Conservation (phyloP, 352 stramenopile species). For the Globisporangium spinosum region DNA sequence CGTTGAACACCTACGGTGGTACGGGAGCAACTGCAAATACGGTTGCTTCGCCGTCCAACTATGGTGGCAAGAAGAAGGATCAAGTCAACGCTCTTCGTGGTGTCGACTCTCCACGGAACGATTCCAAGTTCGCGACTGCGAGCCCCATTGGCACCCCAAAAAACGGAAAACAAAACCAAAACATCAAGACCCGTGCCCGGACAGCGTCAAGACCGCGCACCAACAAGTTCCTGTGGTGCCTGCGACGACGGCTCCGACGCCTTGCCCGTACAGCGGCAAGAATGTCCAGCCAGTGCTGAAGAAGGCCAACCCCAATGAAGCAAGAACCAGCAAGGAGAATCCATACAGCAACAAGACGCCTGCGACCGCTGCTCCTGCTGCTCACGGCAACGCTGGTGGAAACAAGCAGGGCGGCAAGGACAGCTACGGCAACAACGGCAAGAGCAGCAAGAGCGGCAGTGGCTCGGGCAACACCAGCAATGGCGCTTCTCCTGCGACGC, state of each 20-base stretch:
- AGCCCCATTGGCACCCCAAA: constrained; percentile 28
- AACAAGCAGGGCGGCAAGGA: constrained; percentile 1
- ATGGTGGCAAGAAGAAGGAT: constrained; percentile 29
- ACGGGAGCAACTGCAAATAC: constrained; percentile 11
- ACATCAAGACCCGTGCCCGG: constrained; percentile 19
- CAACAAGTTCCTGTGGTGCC: background rate
- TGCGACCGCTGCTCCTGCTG: background rate
- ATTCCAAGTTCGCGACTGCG: constrained; percentile 36
- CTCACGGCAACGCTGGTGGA: constrained; percentile 3
- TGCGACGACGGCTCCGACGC: background rate
- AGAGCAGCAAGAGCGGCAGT: background rate
- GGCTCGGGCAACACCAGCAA: too few species aligned
- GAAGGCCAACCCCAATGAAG: constrained; percentile 5
- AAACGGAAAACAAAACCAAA: constrained; percentile 10
- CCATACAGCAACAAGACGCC: constrained; percentile 12
- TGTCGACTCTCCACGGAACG: constrained; percentile 34
- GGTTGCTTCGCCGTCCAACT: constrained; percentile 39
- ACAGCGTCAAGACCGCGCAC: constrained; percentile 18
- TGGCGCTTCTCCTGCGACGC: too few species aligned
- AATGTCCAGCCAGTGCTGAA: background rate
- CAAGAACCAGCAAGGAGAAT: constrained; percentile 4
- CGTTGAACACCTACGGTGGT: constrained; percentile 27
- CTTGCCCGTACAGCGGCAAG: constrained; percentile 17
- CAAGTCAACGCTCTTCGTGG: constrained; percentile 29
- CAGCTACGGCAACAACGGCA: constrained; percentile 15